Evolutionary conservation across 2,329 filamentous ascomycete genomes (phyloP).

Genomic region (Paracorniculantispora psalliotae): DNA sequence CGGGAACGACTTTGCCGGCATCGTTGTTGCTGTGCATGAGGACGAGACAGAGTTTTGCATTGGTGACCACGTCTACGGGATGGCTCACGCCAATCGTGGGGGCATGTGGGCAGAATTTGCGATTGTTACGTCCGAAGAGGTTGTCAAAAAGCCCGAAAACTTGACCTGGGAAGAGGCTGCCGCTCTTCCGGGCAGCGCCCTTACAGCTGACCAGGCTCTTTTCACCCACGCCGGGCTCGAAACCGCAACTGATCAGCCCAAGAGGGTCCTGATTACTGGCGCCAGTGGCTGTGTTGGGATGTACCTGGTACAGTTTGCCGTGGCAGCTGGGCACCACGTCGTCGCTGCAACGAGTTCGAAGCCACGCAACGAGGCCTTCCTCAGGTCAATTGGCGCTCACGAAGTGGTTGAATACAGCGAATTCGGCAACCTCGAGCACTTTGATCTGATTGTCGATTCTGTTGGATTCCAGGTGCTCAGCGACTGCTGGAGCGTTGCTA

Average conservation of each 20-base stretch:
- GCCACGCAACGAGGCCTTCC: conserved; percentile 13
- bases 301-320: conserved; percentile 30
- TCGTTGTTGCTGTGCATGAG: conserved; percentile 12
- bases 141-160: conserved; percentile 25
- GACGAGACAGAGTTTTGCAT: conserved; percentile 21
- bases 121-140: conserved; percentile 20
- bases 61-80: conserved; percentile 26
- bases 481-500: conserved; percentile 25
- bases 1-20: conserved; percentile 16
- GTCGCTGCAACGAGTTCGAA: conserved; percentile 27
- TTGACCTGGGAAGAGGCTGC: conserved; percentile 28
- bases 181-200: conserved; percentile 28
- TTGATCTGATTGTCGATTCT: conserved; percentile 28
- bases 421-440: conserved; percentile 15
- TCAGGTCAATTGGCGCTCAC: conserved; percentile 21
- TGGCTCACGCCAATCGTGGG: conserved; percentile 19
- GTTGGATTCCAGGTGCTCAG: conserved; percentile 25
- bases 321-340: conserved; percentile 24
- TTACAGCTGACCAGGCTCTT: conserved; percentile 33
- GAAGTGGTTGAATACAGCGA: conserved; percentile 20
- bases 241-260: conserved; percentile 6
- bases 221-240: conserved; percentile 21
- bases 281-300: conserved; percentile 32
- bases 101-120: conserved; percentile 23
- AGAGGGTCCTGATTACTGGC: conserved; percentile 29